A percentile compares a stretch with the other conserved stretches of the same genome.
Conservation (phyloP, 371 early-diverging fungal genomes). For the Apophysomyces trapeziformis region DNA sequence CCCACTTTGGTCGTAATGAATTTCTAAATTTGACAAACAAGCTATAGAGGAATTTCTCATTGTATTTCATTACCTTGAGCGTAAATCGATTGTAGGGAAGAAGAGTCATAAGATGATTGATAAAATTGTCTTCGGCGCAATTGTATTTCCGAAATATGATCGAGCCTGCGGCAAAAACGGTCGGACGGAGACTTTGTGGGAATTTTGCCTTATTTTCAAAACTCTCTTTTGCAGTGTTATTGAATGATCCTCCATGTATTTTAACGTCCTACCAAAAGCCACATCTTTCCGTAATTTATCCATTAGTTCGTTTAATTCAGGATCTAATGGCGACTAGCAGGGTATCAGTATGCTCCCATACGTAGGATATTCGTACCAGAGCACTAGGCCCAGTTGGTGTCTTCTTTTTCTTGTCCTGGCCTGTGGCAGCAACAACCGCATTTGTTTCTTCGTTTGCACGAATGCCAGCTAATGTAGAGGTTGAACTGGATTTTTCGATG, state of each 20-base stretch:
- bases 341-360: background rate
- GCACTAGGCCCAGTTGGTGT: constrained; percentile 12
- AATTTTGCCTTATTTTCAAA: constrained; percentile 53
- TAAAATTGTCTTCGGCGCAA: constrained; percentile 43
- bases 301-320: constrained; percentile 33
- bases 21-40: constrained; percentile 28
- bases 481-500: background rate
- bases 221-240: constrained; percentile 18
- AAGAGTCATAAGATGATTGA: constrained; percentile 51
- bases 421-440: background rate
- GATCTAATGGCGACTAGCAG: constrained; percentile 34
- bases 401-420: constrained; percentile 17
- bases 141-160: constrained; percentile 42
- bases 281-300: constrained; percentile 33
- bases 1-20: constrained; percentile 47
- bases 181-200: constrained; percentile 47
- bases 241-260: background rate
- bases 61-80: constrained; percentile 36
- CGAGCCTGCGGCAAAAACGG: constrained; percentile 47
- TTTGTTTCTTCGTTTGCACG: constrained; percentile 11
- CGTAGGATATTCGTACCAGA: constrained; percentile 3
- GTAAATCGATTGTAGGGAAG: constrained; percentile 60
- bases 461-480: background rate
- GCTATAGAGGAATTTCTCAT: too few relatives aligned
- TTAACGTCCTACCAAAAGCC: background rate